These are phyloP conservation scores for Oehlia diaphana DNA, from an alignment of 192 early-diverging fungal species.

Conservation along the genomic window DNA sequence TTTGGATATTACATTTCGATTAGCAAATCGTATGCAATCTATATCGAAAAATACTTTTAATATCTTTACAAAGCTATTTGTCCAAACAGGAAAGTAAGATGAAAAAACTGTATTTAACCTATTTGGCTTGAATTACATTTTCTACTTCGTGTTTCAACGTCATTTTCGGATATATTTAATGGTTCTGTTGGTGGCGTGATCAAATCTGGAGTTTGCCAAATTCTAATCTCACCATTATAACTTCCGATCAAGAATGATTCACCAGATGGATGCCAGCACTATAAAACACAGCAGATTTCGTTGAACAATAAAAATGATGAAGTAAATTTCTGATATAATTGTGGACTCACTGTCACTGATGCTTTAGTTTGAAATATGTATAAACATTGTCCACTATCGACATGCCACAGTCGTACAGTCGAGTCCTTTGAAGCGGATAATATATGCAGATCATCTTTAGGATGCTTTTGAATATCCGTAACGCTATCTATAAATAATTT, in stretches of 20 bases:
- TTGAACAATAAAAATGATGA: background rate
- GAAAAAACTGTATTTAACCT: constrained; percentile 14
- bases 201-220: constrained; percentile 37
- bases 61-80: background rate
- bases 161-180: constrained; percentile 5
- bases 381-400: constrained; percentile 60
- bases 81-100: background rate
- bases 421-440: constrained; percentile 72
- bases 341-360: constrained; percentile 52
- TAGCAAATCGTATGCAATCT: constrained; percentile 76
- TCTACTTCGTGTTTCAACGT: constrained; percentile 29
- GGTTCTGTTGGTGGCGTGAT: constrained; percentile 24
- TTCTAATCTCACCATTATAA: constrained; percentile 43
- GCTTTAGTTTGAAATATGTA: constrained; percentile 61
- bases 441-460: constrained; percentile 62
- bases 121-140: constrained; percentile 38
- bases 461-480: constrained; percentile 72
- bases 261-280: constrained; percentile 68
- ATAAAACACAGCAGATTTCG: background rate
- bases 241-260: constrained; percentile 51
- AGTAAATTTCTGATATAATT: background rate
- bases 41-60: constrained; percentile 5
- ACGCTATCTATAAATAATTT: constrained; percentile 47
- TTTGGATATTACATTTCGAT: constrained; percentile 67
- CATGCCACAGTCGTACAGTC: constrained; percentile 79